phyloP scores from a whole-genome alignment of 129 eudicot genomes.

The Flaveria linearis region DNA sequence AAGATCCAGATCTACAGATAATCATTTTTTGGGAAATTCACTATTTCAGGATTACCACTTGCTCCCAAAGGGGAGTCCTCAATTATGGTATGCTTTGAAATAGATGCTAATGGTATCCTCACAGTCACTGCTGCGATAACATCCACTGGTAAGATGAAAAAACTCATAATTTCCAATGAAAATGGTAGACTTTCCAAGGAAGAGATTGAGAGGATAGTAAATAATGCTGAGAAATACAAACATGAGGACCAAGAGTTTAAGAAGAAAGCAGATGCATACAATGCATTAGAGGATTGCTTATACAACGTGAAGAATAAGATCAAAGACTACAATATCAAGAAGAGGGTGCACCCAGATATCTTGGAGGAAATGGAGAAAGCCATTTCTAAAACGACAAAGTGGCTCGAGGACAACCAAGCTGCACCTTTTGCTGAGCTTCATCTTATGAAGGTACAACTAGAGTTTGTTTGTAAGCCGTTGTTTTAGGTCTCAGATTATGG shows the following conservation, averaged over 20 bases:
- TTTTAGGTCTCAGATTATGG: not conserved
- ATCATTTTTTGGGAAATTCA: not conserved
- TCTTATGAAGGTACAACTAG: not conserved
- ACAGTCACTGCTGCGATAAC: not conserved
- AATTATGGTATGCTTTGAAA: not conserved
- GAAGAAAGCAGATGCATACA: conserved; percentile 22
- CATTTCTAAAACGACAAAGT: conserved; percentile 14
- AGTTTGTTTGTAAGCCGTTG: not conserved
- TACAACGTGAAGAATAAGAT: conserved; percentile 15
- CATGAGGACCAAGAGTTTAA: conserved; percentile 20
- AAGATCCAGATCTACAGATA: not conserved
- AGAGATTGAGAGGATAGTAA: conserved; percentile 28
- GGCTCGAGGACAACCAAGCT: conserved; percentile 18
- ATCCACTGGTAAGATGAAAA: conserved; percentile 16
- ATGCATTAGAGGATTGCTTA: conserved; percentile 26
- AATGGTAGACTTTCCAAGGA: conserved; percentile 8
- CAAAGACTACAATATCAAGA: not conserved
- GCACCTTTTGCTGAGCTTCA: conserved; percentile 13
- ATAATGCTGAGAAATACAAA: conserved; percentile 18
- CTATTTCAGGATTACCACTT: not conserved
- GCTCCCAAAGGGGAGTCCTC: conserved; percentile 1
- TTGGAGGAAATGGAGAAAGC: conserved; percentile 12
- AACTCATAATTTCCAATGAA: conserved; percentile 8
- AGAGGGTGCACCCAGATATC: not conserved
- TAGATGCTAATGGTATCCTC: not conserved